Conservation (phyloP, 495 filamentous ascomycete genomes). For the Chaetomium cochliodes region DNA sequence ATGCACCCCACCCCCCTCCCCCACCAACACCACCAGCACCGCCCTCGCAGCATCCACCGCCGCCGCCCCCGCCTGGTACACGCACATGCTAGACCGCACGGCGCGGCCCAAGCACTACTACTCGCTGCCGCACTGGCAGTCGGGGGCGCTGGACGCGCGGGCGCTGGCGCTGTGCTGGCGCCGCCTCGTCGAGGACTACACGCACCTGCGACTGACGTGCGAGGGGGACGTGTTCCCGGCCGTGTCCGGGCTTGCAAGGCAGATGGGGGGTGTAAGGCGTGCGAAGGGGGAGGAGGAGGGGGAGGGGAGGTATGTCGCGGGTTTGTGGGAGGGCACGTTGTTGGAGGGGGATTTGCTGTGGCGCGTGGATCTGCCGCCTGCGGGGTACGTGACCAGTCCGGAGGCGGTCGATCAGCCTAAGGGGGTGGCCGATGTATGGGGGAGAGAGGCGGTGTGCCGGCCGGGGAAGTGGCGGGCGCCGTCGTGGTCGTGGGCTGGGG, state of each 20-base stretch:
- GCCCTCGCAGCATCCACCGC: not conserved
- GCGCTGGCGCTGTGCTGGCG: slow-evolving; percentile 14
- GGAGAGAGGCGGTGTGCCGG: not conserved
- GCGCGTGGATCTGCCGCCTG: slow-evolving; percentile 5
- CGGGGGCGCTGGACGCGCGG: not conserved
- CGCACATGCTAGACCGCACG: not conserved
- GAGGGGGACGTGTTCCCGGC: slow-evolving; percentile 29
- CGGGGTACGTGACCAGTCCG: not conserved
- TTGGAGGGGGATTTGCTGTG: slow-evolving; percentile 19
- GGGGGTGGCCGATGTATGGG: not conserved
- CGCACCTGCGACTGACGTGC: slow-evolving; percentile 12
- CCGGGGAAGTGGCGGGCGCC: slow-evolving; percentile 25
- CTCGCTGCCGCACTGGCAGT: not conserved
- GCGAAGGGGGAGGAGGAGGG: too few relatives aligned
- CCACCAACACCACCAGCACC: not conserved
- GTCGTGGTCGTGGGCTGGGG: slow-evolving; percentile 30
- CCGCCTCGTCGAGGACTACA: slow-evolving; percentile 24
- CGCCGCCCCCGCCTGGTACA: not conserved
- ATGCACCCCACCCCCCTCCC: slow-evolving; percentile 15
- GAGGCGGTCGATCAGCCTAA: not conserved
- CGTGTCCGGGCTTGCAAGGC: slow-evolving; percentile 20
- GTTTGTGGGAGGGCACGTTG: slow-evolving; percentile 19
- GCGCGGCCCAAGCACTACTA: slow-evolving; percentile 18
- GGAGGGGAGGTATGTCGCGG: slow-evolving; percentile 15
- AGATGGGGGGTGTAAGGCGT: not conserved